Base-by-base conservation (phyloP, 1,284 basidiomycete species). In the Apiotrichum sp. region DNA sequence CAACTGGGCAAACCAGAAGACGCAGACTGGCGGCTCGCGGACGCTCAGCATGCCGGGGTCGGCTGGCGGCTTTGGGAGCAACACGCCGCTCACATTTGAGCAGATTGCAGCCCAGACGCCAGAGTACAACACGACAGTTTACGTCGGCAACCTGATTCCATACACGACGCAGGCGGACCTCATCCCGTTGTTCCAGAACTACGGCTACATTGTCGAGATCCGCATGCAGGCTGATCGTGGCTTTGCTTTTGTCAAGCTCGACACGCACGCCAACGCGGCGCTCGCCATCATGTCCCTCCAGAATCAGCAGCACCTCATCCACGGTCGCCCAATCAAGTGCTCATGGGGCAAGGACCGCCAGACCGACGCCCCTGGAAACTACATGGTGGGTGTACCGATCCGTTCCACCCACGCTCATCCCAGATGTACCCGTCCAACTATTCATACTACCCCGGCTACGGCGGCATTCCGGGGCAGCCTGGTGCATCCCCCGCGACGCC, bases 1-100 rank as follows among this genome's bases (percentile, higher is more conserved):
- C 77, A 98, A 99, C 80, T 99, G 95, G 95, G 95, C 95, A 49
- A 98, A 96, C 80, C 93, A 78, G 60, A 98, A 98, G 81, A 96
- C 91, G 31, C 89, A 92, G 76, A 81, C 80, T 13, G 72, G 79
- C 40, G 78, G 77, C 55, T 71, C 74, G 38, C 72, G 77, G 38
- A 82, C 84, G 48, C 65, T 63, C 16, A 52, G 58, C 39, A 43
- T 38, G 34, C 65, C 57, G 36, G 64, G 62, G n/a, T 16, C 45
- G 39, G 64, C 65, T 10, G 62, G 62, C 14, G 59, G 62, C 34
- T 39, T 64, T 47, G 89, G 79, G 83, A 16, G 85, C 73, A 88
- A 88, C 61, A 87, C 88, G 50, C 88, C 89, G 38, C 88, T 61
- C 86, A 50, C 87, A 58, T 96, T 91, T 78, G 91, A 95, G 72